Base-by-base conservation (phyloP, 1,284 basidiomycete genomes). In the Polyporus tsugae region DNA sequence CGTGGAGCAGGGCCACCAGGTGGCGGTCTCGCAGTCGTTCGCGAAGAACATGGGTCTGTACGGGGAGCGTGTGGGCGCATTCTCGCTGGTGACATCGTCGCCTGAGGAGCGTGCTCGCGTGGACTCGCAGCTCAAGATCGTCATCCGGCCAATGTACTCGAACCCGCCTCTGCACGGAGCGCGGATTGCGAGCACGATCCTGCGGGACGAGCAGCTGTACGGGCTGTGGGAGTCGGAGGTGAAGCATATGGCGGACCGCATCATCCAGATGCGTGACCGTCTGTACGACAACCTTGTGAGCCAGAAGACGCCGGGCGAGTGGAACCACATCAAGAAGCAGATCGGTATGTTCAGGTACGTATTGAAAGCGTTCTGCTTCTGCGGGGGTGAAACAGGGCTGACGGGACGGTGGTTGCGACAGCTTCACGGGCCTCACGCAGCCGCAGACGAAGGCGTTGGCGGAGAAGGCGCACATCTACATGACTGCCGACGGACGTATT, bases 31-130 rank as follows among this genome's bases (percentile, higher is more conserved):
- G 70, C 98, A 99, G 82, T 96, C 95, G 64, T 99, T 99, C 81
- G 98, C 98, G 65, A 99, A 99, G 88, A 99, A 99, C 86, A 97
- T 98, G 88, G 97, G 98, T 70, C 88, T 99, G 49, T 99, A 99
- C 81, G 98, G 97, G 73, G 97, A 98, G 83, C 95, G 97, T 78
- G 95, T 95, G 68, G 97, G 97, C 25, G 93, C 95, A n/a, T 95
- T 99, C 87, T 96, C 95, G 29, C 81, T 98, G 75, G 90, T 93
- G 62, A 90, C 89, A 58, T 80, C 82, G 68, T 88, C 88, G 73
- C 84, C 90, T 61, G 94, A 94, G 73, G 96, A 98, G 82, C 95
- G 92, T 80, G 94, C 92, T 60, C 91, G 96, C 62, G 91, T 97
- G 62, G 92, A 96, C 81, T 95, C 93, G 80, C 98, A 99, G 82